These are phyloP conservation scores for Zizania latifolia DNA, from an alignment of 176 grass and related monocot species.

Conservation along the genomic window DNA sequence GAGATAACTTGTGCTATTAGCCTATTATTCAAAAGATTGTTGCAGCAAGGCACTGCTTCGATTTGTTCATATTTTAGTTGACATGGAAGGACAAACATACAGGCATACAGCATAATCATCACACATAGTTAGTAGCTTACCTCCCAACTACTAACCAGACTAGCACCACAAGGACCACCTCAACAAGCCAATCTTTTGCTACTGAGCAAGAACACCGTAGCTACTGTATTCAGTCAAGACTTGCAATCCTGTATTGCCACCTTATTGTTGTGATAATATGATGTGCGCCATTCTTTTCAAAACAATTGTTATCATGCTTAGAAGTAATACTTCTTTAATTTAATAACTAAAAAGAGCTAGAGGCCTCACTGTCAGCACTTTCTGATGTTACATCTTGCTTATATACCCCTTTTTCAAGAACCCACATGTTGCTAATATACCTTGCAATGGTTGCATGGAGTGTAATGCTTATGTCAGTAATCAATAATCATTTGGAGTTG, in stretches of 20 bases:
- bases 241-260: not conserved
- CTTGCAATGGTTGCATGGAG: not conserved
- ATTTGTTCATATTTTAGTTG: too few species aligned
- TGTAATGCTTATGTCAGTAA: not conserved
- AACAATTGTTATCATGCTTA: not conserved
- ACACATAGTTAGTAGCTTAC: too few species aligned
- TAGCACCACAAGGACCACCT: constrained; percentile 23
- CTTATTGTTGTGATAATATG: not conserved
- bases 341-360: not conserved
- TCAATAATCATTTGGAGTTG: not conserved
- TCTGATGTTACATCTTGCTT: not conserved
- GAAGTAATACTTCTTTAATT: not conserved
- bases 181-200: constrained; percentile 5
- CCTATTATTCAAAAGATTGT: not conserved
- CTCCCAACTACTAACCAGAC: constrained; percentile 29
- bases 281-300: not conserved
- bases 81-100: too few species aligned
- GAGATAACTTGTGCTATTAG: not conserved
- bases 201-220: not conserved
- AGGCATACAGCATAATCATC: too few species aligned
- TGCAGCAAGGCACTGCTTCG: not conserved
- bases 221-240: not conserved
- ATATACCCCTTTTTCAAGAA: not conserved
- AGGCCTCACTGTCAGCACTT: not conserved
- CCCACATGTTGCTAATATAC: not conserved